These are phyloP conservation scores for Lachancea sp. DNA, from an alignment of 805 yeast species.

Conservation along the genomic window DNA sequence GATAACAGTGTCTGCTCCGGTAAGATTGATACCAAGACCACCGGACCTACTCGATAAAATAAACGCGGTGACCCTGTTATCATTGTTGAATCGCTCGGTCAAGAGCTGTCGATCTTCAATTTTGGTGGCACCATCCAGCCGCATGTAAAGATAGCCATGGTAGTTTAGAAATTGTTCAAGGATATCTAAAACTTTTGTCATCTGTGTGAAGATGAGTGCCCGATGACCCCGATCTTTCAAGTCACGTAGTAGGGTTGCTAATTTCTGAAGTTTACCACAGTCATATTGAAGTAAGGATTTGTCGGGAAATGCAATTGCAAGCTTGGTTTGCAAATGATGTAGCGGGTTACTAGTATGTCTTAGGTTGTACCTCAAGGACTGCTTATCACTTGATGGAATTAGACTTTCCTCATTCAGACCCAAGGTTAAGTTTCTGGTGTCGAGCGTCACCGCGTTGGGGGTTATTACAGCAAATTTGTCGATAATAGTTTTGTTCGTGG, in stretches of 20 bases:
- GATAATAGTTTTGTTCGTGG: conserved; percentile 43
- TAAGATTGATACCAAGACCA: conserved; percentile 93
- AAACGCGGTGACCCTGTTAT: conserved; percentile 79
- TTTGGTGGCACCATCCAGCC: conserved; percentile 95
- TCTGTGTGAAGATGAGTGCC: conserved; percentile 92
- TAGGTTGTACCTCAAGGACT: conserved; percentile 9
- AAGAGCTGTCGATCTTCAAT: conserved; percentile 93
- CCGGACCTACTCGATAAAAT: conserved; percentile 95
- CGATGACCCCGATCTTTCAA: conserved; percentile 85
- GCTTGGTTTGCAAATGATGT: conserved; percentile 77
- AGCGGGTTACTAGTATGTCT: conserved; percentile 42
- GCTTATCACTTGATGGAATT: conserved; percentile 28
- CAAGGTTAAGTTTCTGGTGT: conserved; percentile 44
- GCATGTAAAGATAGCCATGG: conserved; percentile 89
- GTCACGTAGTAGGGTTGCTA: conserved; percentile 69
- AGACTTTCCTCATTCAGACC: conserved; percentile 23
- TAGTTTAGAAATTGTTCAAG: conserved; percentile 88
- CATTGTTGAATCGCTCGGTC: conserved; percentile 89
- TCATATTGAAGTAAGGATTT: conserved; percentile 87
- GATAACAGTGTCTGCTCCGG: conserved; percentile 98
- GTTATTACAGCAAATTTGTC: conserved; percentile 82
- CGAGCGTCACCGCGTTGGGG: conserved; percentile 75
- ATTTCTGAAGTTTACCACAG: conserved; percentile 90
- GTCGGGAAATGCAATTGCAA: conserved; percentile 94
- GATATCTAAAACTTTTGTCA: conserved; percentile 94